Evolutionary conservation across 768 basidiomycete genomes (phyloP), one percentile per base, ranked within the genome.

Genomic region (Tulasnella calospora): DNA sequence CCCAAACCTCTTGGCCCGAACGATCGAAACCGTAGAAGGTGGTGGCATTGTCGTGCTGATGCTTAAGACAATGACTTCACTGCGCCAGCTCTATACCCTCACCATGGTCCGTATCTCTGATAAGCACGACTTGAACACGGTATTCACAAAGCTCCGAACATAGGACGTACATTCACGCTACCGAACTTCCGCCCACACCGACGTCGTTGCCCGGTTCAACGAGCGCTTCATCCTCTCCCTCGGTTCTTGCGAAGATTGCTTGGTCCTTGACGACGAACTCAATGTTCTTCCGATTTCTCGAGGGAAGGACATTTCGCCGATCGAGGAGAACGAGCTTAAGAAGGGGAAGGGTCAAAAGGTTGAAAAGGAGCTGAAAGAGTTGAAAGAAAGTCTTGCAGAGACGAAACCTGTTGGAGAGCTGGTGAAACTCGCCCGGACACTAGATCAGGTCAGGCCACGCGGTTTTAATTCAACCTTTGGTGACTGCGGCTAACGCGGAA

Each of bases 201-300:
- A 92, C 8, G 92, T 96, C 40, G 87, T 91, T n/a, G 94, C 98
- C 0, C 90, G 98, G 36, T 99, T 99, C 87, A 99, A 99, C 85
- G 98, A 99, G 83, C 93, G 98, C 15, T 99, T 99, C 85, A 98
- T 99, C 82, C 89, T 99, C 23, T 99, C 98, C 27, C 90, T 99
- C 27, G 95, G 95, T 33, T 93, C 94, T 23, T 98, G 95, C 82
- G 87, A 91, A 10, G 94, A 97, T 83, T 98, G 97, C 82, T 88
- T 99, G 1, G 91, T 99, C 35, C 89, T 99, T 73, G 98, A 99
- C 82, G 98, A 99, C 82, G 98, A 99, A 84, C 90, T 99, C 67
- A 99, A 99, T 83, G 96, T 99, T 17, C 89, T 99, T 9, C 98
- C 98, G 5, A 91, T 99, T 30, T 98, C 96, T 5, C 92, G 91